These are phyloP conservation scores for Microsporum audouinii DNA, from an alignment of 2,329 filamentous ascomycete species.

Conservation along the genomic window DNA sequence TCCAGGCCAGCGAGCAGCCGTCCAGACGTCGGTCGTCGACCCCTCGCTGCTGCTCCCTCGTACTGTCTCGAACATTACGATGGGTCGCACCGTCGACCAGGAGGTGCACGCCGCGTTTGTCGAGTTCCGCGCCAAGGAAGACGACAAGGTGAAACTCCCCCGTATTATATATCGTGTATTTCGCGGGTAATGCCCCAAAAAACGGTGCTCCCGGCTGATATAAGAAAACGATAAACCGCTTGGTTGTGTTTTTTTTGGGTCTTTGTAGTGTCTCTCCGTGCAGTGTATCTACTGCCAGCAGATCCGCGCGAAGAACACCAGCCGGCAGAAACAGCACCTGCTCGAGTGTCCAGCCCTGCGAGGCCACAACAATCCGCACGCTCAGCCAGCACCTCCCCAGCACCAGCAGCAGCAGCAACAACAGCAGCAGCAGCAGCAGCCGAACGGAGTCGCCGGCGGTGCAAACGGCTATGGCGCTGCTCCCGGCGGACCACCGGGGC, in stretches of 20 bases:
- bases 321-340: slow-evolving; percentile 41
- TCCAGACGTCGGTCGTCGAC: slow-evolving; percentile 15
- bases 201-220: background rate
- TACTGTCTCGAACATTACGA: slow-evolving; percentile 20
- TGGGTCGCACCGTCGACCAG: slow-evolving; percentile 43
- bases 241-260: background rate
- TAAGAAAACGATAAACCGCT: background rate
- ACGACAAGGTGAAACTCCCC: slow-evolving; percentile 34
- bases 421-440: background rate
- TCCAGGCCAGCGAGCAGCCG: slow-evolving; percentile 4
- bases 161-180: slow-evolving; percentile 24
- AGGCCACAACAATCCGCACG: slow-evolving; percentile 35
- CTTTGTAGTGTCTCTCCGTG: slow-evolving; percentile 38
- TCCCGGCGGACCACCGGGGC: slow-evolving; percentile 26
- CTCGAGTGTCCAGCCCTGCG: slow-evolving; percentile 40
- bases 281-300: slow-evolving; percentile 45
- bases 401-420: background rate
- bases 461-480: slow-evolving; percentile 35
- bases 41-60: slow-evolving; percentile 17
- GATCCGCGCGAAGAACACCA: slow-evolving; percentile 43
- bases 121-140: slow-evolving; percentile 44
- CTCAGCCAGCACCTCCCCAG: slow-evolving; percentile 22
- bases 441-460: slow-evolving; percentile 28
- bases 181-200: slow-evolving; percentile 20
- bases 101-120: slow-evolving; percentile 43